A percentile compares a stretch with the other conserved stretches of the same genome.
Conservation (phyloP, 495 filamentous ascomycete species). For the Stereocaulon alpinum region DNA sequence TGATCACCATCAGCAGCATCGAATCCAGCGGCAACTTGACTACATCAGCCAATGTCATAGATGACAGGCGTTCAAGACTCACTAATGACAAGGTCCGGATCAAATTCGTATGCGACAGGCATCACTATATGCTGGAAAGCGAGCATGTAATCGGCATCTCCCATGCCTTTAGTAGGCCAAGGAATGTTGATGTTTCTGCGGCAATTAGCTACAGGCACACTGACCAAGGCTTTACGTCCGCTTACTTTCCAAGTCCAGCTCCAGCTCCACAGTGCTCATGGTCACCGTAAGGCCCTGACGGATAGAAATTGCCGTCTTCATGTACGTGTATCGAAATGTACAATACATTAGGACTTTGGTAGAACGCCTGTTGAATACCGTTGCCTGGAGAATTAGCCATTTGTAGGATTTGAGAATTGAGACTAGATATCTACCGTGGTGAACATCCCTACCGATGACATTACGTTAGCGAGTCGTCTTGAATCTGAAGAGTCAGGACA, state of each 20-base stretch:
- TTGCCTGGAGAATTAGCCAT: constrained; percentile 50
- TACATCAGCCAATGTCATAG: constrained; percentile 4
- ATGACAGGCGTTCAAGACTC: constrained; percentile 15
- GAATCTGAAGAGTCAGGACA: constrained; percentile 28
- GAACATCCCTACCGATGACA: constrained; percentile 42
- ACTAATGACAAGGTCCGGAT: constrained; percentile 87
- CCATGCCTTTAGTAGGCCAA: constrained; percentile 87
- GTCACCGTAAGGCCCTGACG: constrained; percentile 62
- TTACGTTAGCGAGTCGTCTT: not conserved
- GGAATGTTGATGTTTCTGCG: constrained; percentile 86
- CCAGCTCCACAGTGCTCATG: constrained; percentile 66
- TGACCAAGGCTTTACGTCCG: not conserved
- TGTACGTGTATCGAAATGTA: constrained; percentile 97
- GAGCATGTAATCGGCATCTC: constrained; percentile 91
- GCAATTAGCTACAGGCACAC: not conserved
- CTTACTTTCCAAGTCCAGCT: constrained; percentile 57
- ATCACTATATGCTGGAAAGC: constrained; percentile 97
- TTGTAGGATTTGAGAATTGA: constrained; percentile 17
- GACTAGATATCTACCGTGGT: constrained; percentile 39
- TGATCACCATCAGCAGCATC: constrained; percentile 91
- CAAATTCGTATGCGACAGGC: constrained; percentile 87
- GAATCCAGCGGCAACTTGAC: constrained; percentile 78
- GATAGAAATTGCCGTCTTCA: constrained; percentile 74
- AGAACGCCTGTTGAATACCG: constrained; percentile 93
- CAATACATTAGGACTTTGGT: constrained; percentile 85